These are phyloP conservation scores for Allium cepa DNA, from an alignment of 106 monocot genomes.

Conservation along the genomic window DNA sequence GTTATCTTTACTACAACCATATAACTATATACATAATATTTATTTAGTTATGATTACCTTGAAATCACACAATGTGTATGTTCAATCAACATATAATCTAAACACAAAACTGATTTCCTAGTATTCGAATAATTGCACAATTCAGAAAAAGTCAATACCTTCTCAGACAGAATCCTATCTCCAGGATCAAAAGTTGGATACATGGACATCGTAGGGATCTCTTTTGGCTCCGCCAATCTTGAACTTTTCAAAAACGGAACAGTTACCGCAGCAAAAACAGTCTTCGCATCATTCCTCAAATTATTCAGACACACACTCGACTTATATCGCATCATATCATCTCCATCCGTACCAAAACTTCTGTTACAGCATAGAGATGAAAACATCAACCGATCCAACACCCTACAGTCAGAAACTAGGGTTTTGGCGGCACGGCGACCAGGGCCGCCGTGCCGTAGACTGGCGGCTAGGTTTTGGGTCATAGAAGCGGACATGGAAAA, in stretches of 20 bases:
- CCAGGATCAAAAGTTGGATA: conserved; percentile 74
- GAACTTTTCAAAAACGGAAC: conserved; percentile 53
- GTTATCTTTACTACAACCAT: no score
- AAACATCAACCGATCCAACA: not conserved
- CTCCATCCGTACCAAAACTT: not conserved
- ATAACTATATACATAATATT: no score
- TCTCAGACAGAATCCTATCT: conserved; percentile 69
- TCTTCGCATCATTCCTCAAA: conserved; percentile 51
- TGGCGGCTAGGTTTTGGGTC: conserved; percentile 47
- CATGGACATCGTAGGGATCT: conserved; percentile 62
- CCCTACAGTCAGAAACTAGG: conserved; percentile 9
- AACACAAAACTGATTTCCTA: not conserved
- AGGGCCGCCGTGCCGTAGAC: conserved; percentile 33
- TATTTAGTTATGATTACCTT: no score
- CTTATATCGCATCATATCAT: not conserved
- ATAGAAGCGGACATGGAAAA: conserved; percentile 70
- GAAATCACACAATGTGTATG: not conserved
- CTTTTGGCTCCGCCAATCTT: conserved; percentile 54
- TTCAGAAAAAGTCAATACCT: conserved; percentile 27
- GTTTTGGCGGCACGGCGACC: conserved; percentile 25
- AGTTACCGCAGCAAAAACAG: conserved; percentile 52
- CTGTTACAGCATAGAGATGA: not conserved
- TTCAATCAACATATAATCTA: not conserved
- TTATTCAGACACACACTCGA: conserved; percentile 1
- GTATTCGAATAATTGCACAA: not conserved